Evolutionary conservation across 345 rosid genomes (phyloP).

Genomic region (Carallia brachiata): DNA sequence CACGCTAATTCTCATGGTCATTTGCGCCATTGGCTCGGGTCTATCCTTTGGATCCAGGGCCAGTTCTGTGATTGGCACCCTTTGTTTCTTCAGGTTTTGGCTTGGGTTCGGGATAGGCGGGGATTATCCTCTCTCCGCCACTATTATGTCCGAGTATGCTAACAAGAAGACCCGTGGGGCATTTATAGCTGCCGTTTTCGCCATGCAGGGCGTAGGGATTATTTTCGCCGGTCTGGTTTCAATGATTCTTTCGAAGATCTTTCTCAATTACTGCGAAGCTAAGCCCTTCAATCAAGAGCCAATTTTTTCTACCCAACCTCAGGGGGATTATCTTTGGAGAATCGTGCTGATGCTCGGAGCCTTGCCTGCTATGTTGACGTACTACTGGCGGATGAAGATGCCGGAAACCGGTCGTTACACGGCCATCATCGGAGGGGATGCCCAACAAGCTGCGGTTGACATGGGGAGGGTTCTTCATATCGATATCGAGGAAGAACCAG

Average conservation of each 20-base stretch:
- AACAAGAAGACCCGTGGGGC: slow-evolving; percentile 55
- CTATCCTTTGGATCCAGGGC: slow-evolving; percentile 49
- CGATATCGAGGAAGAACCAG: slow-evolving; percentile 39
- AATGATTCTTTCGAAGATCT: slow-evolving; percentile 34
- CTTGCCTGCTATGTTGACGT: slow-evolving; percentile 47
- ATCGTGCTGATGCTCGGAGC: slow-evolving; percentile 58
- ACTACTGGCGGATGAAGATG: slow-evolving; percentile 59
- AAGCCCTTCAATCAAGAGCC: neutral
- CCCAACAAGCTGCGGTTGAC: slow-evolving; percentile 51
- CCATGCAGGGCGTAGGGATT: slow-evolving; percentile 63
- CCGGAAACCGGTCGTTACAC: slow-evolving; percentile 65
- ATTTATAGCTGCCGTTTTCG: slow-evolving; percentile 60
- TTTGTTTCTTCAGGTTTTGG: slow-evolving; percentile 76
- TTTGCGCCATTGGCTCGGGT: slow-evolving; percentile 58
- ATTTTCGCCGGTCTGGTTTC: slow-evolving; percentile 52
- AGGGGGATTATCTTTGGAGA: slow-evolving; percentile 52
- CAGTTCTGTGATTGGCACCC: slow-evolving; percentile 43
- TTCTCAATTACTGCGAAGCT: slow-evolving; percentile 15
- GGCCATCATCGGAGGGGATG: slow-evolving; percentile 51
- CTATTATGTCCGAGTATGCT: slow-evolving; percentile 69
- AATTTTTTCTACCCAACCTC: slow-evolving; percentile 40
- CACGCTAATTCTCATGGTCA: slow-evolving; percentile 53
- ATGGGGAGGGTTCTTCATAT: slow-evolving; percentile 52
- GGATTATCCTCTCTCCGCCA: slow-evolving; percentile 79
- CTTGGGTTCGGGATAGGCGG: slow-evolving; percentile 79